phyloP scores from a whole-genome alignment of 2,329 filamentous ascomycete species.

The Penicillium capsulatum region DNA sequence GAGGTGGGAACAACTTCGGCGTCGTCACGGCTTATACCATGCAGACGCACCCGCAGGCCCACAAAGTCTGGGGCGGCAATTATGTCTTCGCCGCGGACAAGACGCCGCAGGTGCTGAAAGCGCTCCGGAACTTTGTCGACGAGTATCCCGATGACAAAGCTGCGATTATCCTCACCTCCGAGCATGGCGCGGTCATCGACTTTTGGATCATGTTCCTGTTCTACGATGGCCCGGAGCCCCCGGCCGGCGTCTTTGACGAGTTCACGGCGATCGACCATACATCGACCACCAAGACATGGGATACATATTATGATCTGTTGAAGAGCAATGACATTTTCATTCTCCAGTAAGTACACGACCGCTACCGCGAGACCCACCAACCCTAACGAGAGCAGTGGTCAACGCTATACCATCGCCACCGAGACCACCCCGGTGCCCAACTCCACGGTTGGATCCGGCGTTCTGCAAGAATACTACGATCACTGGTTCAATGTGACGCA shows the following conservation, averaged over 20 bases:
- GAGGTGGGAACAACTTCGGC: slow-evolving; percentile 44
- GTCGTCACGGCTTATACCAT: slow-evolving; percentile 42
- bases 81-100: slow-evolving; percentile 38
- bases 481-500: slow-evolving; percentile 32
- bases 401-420: slow-evolving; percentile 41
- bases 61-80: slow-evolving; percentile 48
- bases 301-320: slow-evolving; percentile 46
- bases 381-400: too few relatives aligned
- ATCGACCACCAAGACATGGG: slow-evolving; percentile 47
- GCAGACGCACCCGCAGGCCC: slow-evolving; percentile 28
- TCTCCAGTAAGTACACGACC: slow-evolving; percentile 17
- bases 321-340: slow-evolving; percentile 43
- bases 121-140: slow-evolving; percentile 34
- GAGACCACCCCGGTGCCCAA: slow-evolving; percentile 39
- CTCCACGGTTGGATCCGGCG: slow-evolving; percentile 24
- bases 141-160: slow-evolving; percentile 58
- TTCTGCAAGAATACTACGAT: slow-evolving; percentile 33
- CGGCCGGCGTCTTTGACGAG: slow-evolving; percentile 52
- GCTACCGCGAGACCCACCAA: too few relatives aligned
- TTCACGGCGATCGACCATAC: slow-evolving; percentile 50
- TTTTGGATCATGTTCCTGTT: slow-evolving; percentile 60
- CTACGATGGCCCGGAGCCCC: slow-evolving; percentile 56
- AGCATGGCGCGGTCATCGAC: slow-evolving; percentile 47
- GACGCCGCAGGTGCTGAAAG: slow-evolving; percentile 33
- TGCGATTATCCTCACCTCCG: slow-evolving; percentile 55